These are phyloP conservation scores for Hydnum rufescens DNA, from an alignment of 768 basidiomycete species.

Conservation along the genomic window DNA sequence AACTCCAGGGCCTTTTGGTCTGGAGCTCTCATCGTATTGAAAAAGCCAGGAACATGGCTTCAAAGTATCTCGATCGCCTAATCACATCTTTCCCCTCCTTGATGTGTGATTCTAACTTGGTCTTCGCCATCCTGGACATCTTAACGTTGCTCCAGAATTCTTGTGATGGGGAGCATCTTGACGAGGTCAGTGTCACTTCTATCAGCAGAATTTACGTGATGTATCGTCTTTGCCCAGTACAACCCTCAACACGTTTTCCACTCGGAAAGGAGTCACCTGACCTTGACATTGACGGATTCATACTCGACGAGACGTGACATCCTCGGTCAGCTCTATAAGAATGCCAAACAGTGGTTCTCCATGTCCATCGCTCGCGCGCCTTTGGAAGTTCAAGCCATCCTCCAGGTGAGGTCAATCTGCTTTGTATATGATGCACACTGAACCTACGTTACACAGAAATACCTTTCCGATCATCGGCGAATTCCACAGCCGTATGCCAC, in stretches of 20 bases:
- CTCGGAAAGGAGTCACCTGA: slow-evolving; percentile 57
- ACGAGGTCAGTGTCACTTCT: slow-evolving; percentile 42
- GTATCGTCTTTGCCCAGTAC: slow-evolving; percentile 33
- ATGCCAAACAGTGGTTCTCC: slow-evolving; percentile 70
- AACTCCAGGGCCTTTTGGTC: slow-evolving; percentile 58
- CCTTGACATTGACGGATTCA: slow-evolving; percentile 65
- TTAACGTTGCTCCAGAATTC: slow-evolving; percentile 73
- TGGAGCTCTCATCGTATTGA: slow-evolving; percentile 64
- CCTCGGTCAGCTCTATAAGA: slow-evolving; percentile 47
- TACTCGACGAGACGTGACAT: slow-evolving; percentile 75
- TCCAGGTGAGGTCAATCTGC: slow-evolving; percentile 46
- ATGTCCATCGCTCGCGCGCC: slow-evolving; percentile 75
- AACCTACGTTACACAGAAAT: slow-evolving; percentile 42
- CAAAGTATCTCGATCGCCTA: slow-evolving; percentile 64
- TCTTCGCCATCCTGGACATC: slow-evolving; percentile 79
- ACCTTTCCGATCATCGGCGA: slow-evolving; percentile 58
- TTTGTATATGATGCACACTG: background rate
- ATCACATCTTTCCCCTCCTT: slow-evolving; percentile 86
- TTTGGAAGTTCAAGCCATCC: slow-evolving; percentile 74
- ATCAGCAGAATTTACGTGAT: background rate
- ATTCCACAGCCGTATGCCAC: slow-evolving; percentile 50
- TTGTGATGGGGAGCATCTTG: slow-evolving; percentile 75
- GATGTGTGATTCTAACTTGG: slow-evolving; percentile 75
- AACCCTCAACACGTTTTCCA: slow-evolving; percentile 70
- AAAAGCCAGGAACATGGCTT: slow-evolving; percentile 64